phyloP scores from a whole-genome alignment of 2,329 filamentous ascomycete genomes.

The Didymosphaeria variabile region DNA sequence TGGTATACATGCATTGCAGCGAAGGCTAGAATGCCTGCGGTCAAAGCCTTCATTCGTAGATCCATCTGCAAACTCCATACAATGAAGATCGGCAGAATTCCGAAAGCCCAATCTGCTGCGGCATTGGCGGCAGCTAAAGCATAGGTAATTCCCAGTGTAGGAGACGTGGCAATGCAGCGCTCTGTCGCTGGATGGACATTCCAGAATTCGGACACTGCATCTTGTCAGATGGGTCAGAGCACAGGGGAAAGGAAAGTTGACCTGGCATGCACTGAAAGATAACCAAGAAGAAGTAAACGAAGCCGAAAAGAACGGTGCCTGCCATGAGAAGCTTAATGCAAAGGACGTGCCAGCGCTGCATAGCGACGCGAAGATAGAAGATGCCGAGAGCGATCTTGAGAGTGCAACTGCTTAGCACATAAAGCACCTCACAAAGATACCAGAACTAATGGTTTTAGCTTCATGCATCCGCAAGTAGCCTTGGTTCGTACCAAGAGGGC shows the following conservation, averaged over 20 bases:
- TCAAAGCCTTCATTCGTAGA: conserved; percentile 59
- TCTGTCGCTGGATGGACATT: conserved; percentile 48
- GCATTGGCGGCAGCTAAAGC: conserved; percentile 40
- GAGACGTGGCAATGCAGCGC: conserved; percentile 54
- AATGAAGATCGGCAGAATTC: conserved; percentile 56
- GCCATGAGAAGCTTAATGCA: conserved; percentile 59
- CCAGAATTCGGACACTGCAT: conserved; percentile 60
- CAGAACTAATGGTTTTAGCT: conserved; percentile 52
- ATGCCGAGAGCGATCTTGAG: conserved; percentile 63
- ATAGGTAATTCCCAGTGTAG: conserved; percentile 63
- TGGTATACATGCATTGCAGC: conserved; percentile 36
- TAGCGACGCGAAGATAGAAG: conserved; percentile 63
- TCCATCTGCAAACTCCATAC: conserved; percentile 66
- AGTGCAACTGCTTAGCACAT: conserved; percentile 58
- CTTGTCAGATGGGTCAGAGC: conserved; percentile 11
- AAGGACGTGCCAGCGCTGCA: conserved; percentile 55
- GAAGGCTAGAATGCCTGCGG: conserved; percentile 64
- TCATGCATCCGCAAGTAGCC: not conserved
- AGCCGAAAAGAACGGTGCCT: conserved; percentile 56
- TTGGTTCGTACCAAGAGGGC: conserved; percentile 38
- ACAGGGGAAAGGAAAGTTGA: not conserved
- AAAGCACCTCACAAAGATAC: conserved; percentile 67
- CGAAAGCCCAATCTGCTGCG: conserved; percentile 45
- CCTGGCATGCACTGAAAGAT: conserved; percentile 62
- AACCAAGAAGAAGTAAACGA: conserved; percentile 61